Evolutionary conservation across 1,284 basidiomycete genomes (phyloP).

Genomic region (Singerocomus rubriflavus): DNA sequence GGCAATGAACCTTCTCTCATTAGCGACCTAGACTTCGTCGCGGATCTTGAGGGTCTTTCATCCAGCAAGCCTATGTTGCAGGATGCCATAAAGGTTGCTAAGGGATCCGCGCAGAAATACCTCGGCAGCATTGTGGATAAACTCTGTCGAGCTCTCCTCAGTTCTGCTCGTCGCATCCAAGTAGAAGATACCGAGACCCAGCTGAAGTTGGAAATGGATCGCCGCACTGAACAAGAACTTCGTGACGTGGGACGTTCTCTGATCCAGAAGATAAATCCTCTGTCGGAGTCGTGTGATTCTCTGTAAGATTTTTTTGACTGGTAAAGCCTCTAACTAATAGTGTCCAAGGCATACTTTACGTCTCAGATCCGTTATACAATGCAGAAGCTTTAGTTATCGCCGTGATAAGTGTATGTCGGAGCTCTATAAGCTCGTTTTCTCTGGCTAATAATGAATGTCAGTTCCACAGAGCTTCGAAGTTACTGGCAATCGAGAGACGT

Average conservation of each 20-base stretch:
- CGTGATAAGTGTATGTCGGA: slow-evolving; percentile 7
- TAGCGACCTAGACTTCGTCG: slow-evolving; percentile 33
- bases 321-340: background rate
- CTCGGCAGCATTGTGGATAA: slow-evolving; percentile 23
- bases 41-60: slow-evolving; percentile 21
- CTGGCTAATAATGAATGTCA: slow-evolving; percentile 1
- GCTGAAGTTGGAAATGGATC: slow-evolving; percentile 22
- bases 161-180: slow-evolving; percentile 21
- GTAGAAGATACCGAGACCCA: slow-evolving; percentile 21
- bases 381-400: background rate
- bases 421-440: background rate
- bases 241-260: slow-evolving; percentile 22
- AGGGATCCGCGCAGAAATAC: slow-evolving; percentile 20
- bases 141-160: slow-evolving; percentile 17
- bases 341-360: slow-evolving; percentile 18
- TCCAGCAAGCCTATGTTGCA: slow-evolving; percentile 15
- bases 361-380: slow-evolving; percentile 8
- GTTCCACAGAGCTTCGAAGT: slow-evolving; percentile 19
- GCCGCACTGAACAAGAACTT: slow-evolving; percentile 12
- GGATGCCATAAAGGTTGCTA: slow-evolving; percentile 24
- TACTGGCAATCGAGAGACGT: slow-evolving; percentile 17
- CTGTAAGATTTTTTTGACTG: slow-evolving; percentile 13
- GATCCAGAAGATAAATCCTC: slow-evolving; percentile 24
- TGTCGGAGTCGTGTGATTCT: slow-evolving; percentile 19
- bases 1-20: slow-evolving; percentile 15